Evolutionary conservation across 1,284 basidiomycete species (phyloP), one percentile per base, ranked within the genome.

Genomic region (Neonothopanus nambi): DNA sequence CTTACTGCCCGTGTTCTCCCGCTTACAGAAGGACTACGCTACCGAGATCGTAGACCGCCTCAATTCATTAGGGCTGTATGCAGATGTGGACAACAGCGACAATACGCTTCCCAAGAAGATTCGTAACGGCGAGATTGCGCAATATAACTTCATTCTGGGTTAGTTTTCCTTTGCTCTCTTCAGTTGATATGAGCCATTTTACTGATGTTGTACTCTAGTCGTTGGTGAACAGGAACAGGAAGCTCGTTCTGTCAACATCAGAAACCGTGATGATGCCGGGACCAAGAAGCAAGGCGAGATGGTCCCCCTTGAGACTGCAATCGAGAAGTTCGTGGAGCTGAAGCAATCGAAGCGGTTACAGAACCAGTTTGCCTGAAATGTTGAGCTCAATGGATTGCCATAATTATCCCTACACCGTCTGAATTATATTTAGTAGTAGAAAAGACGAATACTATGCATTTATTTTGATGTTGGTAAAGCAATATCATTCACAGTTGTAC

Each of bases 121-220:
- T 65, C 81, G 93, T 26, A 95, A 94, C 65, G 93, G 89, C 26
- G 92, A 95, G 71, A 84, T 94, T 60, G 88, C 92, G 24, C 93
- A 95, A 68, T 97, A 97, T 77, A 99, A 98, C 76, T 98, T 98
- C 69, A 93, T 98, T 63, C 81, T 98, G 59, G 94, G 93, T 95
- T 58, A 58, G 87, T 71, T n/a, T 55, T 36, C 33, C 21, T 57
- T 37, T 54, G 36, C 2, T 46, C 15, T 33, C 44, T 21, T 30
- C 30, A 26, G 17, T 30, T 56, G 24, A 43, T 17, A 35, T 26
- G 30, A 3, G 36, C 48, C 35, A 26, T 41, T 48, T 39, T 37
- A 43, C 42, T 60, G 51, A 40, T 52, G 30, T 18, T 43, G 8
- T 43, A 15, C 20, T 30, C 55, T 54, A 93, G 95, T 99, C 56